Base-by-base conservation (phyloP, 1,139 yeast genomes). In the Trichomonascaceae sp. region DNA sequence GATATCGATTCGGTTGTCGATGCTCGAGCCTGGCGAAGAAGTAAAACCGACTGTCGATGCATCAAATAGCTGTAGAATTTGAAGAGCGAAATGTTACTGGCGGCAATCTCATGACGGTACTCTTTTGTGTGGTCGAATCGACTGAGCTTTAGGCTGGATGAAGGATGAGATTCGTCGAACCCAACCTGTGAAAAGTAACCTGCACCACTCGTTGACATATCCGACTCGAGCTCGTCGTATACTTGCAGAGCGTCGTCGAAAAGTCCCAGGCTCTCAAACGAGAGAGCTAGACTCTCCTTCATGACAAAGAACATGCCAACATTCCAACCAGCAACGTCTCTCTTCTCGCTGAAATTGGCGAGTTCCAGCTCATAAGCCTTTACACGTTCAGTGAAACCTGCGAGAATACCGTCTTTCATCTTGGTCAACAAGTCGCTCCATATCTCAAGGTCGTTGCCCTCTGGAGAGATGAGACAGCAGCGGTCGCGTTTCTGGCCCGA, bases 181-280 rank as follows among this genome's bases (percentile, higher is more conserved):
- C 59, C 58, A 6, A 52, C 45, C 6, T 45, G 31, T 1, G 48
- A 42, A 27, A 55, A 43, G 32, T 54, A 52, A 4, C 55, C 35
- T 4, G 46, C 44, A 2, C 45, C 34, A 16, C 47, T 44, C 18
- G 46, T 38, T 11, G 42, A 43, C 29, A 56, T 56, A 13, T 60
- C 41, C 30, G 46, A 36, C 39, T 51, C 55, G 30, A 51, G 52
- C 30, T 67, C 68, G 32, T 64, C 64, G 41, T 69, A 71, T 6
- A 66, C 60, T 3, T 51, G 51, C 28, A 75, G 52, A 0, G 85
- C 64, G 36, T 78, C 89, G 35, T 72, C 77, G 34, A 64, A 59
- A 4, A 79, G 56, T 30, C 63, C 61, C 60, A 78, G 61, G 33
- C 69, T 67, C 32, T 67, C 68, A 40, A 64, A 63, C 4, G 67